Evolutionary conservation across 2,329 filamentous ascomycete genomes (phyloP).

Genomic region (Exophiala oligosperma): DNA sequence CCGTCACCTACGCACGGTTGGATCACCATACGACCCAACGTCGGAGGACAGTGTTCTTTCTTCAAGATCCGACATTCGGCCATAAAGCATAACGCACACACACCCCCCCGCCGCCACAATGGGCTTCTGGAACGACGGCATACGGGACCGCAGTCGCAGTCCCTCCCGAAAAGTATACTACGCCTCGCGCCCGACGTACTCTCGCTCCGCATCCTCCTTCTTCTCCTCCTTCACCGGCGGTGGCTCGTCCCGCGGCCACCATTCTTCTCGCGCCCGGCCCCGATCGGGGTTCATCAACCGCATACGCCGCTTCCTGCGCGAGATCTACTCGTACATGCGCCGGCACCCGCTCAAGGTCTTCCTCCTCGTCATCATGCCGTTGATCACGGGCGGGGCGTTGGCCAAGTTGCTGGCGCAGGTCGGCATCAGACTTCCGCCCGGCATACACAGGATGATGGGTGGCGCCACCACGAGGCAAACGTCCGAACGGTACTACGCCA

Average conservation of each 20-base stretch:
- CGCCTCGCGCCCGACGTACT: constrained; percentile 34
- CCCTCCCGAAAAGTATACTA: constrained; percentile 32
- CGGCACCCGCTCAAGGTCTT: constrained; percentile 85
- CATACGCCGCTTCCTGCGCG: constrained; percentile 74
- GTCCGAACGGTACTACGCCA: constrained; percentile 31
- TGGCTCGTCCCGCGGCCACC: constrained; percentile 46
- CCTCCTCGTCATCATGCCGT: constrained; percentile 80
- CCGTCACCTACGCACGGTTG: no score
- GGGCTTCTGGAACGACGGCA: constrained; percentile 31
- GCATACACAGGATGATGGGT: constrained; percentile 47
- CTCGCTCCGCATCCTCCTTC: constrained; percentile 39
- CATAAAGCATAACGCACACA: no score
- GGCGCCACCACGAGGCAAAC: constrained; percentile 38
- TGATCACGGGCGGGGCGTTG: constrained; percentile 80
- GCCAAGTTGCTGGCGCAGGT: constrained; percentile 75
- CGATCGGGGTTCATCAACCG: constrained; percentile 76
- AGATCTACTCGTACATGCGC: constrained; percentile 79
- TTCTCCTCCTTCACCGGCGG: constrained; percentile 21
- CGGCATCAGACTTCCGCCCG: constrained; percentile 71
- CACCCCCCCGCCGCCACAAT: constrained; percentile 5
- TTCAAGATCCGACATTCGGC: no score
- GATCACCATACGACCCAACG: no score
- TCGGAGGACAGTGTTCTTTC: no score
- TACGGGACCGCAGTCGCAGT: constrained; percentile 22
- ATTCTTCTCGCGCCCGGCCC: constrained; percentile 65